Conservation (phyloP, 495 filamentous ascomycete genomes). For the Aspergillus incahuasiensis region DNA sequence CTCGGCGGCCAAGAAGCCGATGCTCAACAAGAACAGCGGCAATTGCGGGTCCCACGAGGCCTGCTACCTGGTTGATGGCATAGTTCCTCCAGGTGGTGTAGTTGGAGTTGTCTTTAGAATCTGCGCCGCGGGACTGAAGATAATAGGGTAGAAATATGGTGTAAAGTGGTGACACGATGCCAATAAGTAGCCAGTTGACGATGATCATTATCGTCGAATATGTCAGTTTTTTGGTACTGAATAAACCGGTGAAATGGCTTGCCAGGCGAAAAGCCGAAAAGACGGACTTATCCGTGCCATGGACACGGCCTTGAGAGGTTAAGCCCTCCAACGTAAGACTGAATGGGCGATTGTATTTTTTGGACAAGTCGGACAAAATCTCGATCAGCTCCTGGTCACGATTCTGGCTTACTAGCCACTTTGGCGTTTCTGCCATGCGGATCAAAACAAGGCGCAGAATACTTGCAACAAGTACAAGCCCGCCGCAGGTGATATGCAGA, state of each 20-base stretch:
- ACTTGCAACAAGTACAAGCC: conserved; percentile 24
- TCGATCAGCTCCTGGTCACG: conserved; percentile 23
- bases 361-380: conserved; percentile 19
- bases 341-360: conserved; percentile 19
- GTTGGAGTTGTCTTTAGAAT: conserved; percentile 22
- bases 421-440: conserved; percentile 27
- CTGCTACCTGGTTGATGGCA: conserved; percentile 40
- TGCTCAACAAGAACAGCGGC: conserved; percentile 34
- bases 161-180: conserved; percentile 32
- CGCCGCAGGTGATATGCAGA: conserved; percentile 28
- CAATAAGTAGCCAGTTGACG: conserved; percentile 37
- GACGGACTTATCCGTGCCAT: conserved; percentile 27
- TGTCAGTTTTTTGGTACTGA: conserved; percentile 21
- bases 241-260: conserved; percentile 26
- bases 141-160: conserved; percentile 35
- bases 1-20: conserved; percentile 28
- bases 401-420: conserved; percentile 29
- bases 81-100: conserved; percentile 40
- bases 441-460: conserved; percentile 22
- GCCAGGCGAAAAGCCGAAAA: conserved; percentile 27
- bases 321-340: conserved; percentile 24
- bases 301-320: conserved; percentile 22
- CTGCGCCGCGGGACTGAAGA: conserved; percentile 28
- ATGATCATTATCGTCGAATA: conserved; percentile 30
- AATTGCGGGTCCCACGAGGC: conserved; percentile 35